Conservation (phyloP, 345 rosid species). For the Eucalyptus shirleyi region DNA sequence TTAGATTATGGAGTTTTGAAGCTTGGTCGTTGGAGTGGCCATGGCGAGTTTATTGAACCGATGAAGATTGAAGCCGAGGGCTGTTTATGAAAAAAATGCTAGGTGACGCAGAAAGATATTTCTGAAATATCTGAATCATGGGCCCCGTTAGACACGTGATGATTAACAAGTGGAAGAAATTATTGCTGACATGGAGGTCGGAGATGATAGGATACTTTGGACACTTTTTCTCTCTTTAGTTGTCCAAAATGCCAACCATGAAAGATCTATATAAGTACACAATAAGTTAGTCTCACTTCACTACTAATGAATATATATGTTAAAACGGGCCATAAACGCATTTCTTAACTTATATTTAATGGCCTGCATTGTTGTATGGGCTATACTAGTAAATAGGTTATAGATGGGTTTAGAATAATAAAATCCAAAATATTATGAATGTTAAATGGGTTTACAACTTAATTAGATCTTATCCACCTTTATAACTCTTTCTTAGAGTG, state of each 20-base stretch:
- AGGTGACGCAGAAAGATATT: neutral
- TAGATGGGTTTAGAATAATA: too few species aligned
- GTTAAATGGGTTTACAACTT: neutral
- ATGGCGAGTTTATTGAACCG: neutral
- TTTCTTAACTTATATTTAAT: too few species aligned
- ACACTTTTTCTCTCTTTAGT: neutral
- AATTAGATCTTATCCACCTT: neutral
- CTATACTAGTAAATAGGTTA: neutral
- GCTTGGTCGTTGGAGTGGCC: neutral
- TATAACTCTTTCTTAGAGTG: neutral
- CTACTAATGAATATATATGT: neutral
- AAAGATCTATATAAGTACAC: neutral
- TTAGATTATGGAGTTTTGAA: neutral
- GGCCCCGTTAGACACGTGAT: neutral
- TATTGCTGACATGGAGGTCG: neutral
- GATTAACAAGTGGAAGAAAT: neutral
- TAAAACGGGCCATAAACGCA: neutral
- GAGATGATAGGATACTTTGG: neutral
- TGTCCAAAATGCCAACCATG: neutral
- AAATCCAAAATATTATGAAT: too few species aligned
- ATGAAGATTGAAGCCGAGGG: neutral
- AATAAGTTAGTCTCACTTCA: neutral
- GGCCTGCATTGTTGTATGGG: too few species aligned
- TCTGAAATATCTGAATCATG: neutral
- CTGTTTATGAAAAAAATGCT: neutral